Evolutionary conservation across 2,329 filamentous ascomycete species (phyloP).

Genomic region (Tolypocladium amazonense): DNA sequence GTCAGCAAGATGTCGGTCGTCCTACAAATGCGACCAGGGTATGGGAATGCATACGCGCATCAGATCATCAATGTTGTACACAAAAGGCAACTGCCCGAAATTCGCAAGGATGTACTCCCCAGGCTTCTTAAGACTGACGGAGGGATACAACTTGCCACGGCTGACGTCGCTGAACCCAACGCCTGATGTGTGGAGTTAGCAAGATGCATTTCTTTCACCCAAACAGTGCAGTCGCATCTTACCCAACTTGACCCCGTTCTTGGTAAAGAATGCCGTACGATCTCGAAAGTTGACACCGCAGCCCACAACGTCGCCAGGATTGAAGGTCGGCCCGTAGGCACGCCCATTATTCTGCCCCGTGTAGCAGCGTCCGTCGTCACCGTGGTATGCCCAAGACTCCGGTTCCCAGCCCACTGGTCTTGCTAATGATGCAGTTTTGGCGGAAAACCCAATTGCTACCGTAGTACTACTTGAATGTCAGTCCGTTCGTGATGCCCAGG

Average conservation of each 20-base stretch:
- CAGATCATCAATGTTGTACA: conserved; percentile 83
- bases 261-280: conserved; percentile 58
- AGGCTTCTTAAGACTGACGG: conserved; percentile 53
- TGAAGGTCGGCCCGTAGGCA: conserved; percentile 45
- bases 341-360: conserved; percentile 45
- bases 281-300: conserved; percentile 57
- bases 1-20: conserved; percentile 6
- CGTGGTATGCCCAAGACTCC: conserved; percentile 59
- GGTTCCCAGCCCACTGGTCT: conserved; percentile 57
- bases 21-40: neutral
- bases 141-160: conserved; percentile 53
- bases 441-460: conserved; percentile 53
- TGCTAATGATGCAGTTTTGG: conserved; percentile 39
- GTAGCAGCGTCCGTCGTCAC: conserved; percentile 55
- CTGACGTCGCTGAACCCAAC: conserved; percentile 59
- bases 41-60: conserved; percentile 49
- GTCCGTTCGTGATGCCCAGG: neutral
- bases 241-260: conserved; percentile 50
- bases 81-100: conserved; percentile 66
- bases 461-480: conserved; percentile 34
- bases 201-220: neutral
- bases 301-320: conserved; percentile 47
- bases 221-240: conserved; percentile 8
- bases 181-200: conserved; percentile 33
- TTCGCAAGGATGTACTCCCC: conserved; percentile 54